phyloP scores from a whole-genome alignment of 176 grass and related monocot genomes.

The Rhynchospora pubera region DNA sequence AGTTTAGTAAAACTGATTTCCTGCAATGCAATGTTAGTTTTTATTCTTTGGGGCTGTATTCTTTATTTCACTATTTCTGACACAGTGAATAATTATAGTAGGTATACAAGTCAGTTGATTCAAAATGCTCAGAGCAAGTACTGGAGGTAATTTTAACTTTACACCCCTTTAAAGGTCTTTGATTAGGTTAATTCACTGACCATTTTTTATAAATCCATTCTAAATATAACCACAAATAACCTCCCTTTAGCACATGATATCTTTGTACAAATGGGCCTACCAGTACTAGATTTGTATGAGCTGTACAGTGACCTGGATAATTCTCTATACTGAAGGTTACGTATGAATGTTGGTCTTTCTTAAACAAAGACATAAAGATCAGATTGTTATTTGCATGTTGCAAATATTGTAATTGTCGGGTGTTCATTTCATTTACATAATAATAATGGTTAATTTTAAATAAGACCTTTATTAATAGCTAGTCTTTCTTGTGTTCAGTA shows the following conservation, averaged over 20 bases:
- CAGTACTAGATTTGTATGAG: neutral
- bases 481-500: constrained; percentile 39
- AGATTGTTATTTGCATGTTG: neutral
- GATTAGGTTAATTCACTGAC: neutral
- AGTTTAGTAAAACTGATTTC: neutral
- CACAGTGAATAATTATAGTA: constrained; percentile 16
- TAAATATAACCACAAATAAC: neutral
- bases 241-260: neutral
- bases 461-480: neutral
- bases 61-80: neutral
- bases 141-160: constrained; percentile 54
- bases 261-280: neutral
- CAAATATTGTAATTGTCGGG: neutral
- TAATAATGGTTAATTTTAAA: neutral
- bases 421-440: neutral
- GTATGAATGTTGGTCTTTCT: neutral
- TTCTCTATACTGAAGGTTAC: neutral
- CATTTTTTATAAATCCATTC: neutral
- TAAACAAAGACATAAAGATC: neutral
- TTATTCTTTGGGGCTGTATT: neutral
- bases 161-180: neutral
- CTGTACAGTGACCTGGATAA: neutral
- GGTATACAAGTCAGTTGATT: constrained; percentile 86
- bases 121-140: constrained; percentile 69
- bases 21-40: neutral